These are phyloP conservation scores for Fusarium humuli DNA, from an alignment of 2,329 filamentous ascomycete species.

Conservation along the genomic window DNA sequence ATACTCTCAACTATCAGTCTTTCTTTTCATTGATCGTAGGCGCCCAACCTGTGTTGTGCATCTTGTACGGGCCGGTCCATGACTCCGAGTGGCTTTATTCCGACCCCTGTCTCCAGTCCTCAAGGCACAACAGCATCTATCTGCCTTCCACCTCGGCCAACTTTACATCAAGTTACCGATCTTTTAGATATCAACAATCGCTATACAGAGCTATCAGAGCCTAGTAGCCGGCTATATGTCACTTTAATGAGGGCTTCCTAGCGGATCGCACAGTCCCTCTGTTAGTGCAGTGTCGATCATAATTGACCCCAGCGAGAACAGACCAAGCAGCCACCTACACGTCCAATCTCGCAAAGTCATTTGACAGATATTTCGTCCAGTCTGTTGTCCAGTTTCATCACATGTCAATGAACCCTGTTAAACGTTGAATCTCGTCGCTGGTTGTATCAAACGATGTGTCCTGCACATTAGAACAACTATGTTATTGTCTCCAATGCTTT, in stretches of 20 bases:
- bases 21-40: not conserved
- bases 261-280: not conserved
- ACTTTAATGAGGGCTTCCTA: not conserved
- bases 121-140: conserved; percentile 1
- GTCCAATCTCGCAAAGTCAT: not conserved
- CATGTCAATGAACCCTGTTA: not conserved
- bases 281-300: conserved; percentile 25
- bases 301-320: conserved; percentile 14
- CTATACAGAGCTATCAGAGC: not conserved
- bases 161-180: not conserved
- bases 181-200: not conserved
- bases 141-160: conserved; percentile 5
- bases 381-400: not conserved
- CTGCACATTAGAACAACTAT: not conserved
- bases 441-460: not conserved
- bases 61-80: conserved; percentile 24
- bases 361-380: not conserved
- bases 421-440: not conserved
- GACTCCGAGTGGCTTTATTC: conserved; percentile 24
- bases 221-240: not conserved
- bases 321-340: not conserved
- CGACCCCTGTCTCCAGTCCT: conserved; percentile 18
- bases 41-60: conserved; percentile 29
- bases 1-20: not conserved
- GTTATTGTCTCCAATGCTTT: conserved; percentile 11